Evolutionary conservation across 371 early-diverging fungal species (phyloP), one percentile per base, ranked within the genome.

Genomic region (Haplosporangium sp.): DNA sequence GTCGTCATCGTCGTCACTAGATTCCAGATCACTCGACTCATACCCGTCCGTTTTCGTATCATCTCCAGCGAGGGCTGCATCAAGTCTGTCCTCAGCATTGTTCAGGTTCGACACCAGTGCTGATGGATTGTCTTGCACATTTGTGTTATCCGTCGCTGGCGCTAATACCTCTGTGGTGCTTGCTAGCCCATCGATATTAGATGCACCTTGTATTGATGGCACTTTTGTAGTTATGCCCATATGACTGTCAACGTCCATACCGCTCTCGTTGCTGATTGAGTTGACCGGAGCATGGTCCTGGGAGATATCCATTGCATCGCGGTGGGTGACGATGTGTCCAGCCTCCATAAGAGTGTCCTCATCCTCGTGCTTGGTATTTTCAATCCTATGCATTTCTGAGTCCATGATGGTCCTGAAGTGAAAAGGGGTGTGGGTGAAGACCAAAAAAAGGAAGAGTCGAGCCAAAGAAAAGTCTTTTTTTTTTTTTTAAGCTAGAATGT

Each of bases 1-100:
- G 21, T 73, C 79, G 16, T 68, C 67, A 23, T 67, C 70, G 18
- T 73, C 58, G 10, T 55, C 73, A 18, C 80, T 79, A 13, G 73
- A 80, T 36, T 80, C 80, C 14, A 80, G 59, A 53, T 80, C 80
- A 36, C 80, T 80, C 29, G 80, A 80, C 29, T 80, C 73, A 14
- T 80, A 80, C 42, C 70, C 80, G 9, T 61, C 73, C 6, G 41
- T 56, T n/a, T 62, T 73, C 6, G 29, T 40, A 46, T 59, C 62
- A 3, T 65, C 47, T 4, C 73, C 80, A 16, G 68, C 80, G 40
- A 80, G 46, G 13, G 52, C 69, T 20, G 69, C 80, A 43, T 80
- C 70, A 10, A 80, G 59, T 42, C 73, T 64, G 14, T 73, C 80
- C 16, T 73, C 80, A 0, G 59, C n/a, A 38, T 21, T 66, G 43